A percentile compares a stretch with the other conserved stretches of the same genome.
Evolutionary conservation across 2,329 filamentous ascomycete genomes (phyloP).

Genomic region (Myotisia sp.): DNA sequence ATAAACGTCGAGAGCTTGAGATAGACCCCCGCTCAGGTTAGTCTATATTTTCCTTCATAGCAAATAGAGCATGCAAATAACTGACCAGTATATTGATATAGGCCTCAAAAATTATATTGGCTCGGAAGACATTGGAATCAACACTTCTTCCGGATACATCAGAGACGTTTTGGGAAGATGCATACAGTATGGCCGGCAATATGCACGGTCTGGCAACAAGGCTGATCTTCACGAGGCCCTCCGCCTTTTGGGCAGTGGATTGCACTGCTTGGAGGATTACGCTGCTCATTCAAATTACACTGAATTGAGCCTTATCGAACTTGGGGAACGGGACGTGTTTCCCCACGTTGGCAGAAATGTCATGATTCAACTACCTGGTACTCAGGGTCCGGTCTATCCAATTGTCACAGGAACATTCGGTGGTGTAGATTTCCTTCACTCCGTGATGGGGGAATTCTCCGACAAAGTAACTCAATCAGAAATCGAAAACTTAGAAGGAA

Average conservation of each 20-base stretch:
- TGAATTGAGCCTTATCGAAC: constrained; percentile 73
- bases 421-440: constrained; percentile 86
- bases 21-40: constrained; percentile 58
- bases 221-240: constrained; percentile 78
- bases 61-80: not conserved
- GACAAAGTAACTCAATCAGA: constrained; percentile 89
- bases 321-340: constrained; percentile 69
- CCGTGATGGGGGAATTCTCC: constrained; percentile 62
- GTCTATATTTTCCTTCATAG: constrained; percentile 10
- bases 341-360: constrained; percentile 71
- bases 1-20: constrained; percentile 62
- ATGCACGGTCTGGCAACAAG: constrained; percentile 50
- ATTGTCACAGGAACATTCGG: constrained; percentile 85
- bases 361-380: constrained; percentile 54
- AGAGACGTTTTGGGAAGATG: constrained; percentile 57
- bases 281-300: constrained; percentile 88
- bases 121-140: constrained; percentile 62
- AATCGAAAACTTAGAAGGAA: constrained; percentile 74
- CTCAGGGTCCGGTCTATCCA: constrained; percentile 55
- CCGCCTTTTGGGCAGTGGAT: constrained; percentile 69
- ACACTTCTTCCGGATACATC: constrained; percentile 67
- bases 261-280: constrained; percentile 86
- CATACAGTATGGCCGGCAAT: constrained; percentile 67
- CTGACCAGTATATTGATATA: constrained; percentile 13
- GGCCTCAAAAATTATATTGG: constrained; percentile 88